Base-by-base conservation (phyloP, 2,329 filamentous ascomycete species). In the Phialophora macrospora region DNA sequence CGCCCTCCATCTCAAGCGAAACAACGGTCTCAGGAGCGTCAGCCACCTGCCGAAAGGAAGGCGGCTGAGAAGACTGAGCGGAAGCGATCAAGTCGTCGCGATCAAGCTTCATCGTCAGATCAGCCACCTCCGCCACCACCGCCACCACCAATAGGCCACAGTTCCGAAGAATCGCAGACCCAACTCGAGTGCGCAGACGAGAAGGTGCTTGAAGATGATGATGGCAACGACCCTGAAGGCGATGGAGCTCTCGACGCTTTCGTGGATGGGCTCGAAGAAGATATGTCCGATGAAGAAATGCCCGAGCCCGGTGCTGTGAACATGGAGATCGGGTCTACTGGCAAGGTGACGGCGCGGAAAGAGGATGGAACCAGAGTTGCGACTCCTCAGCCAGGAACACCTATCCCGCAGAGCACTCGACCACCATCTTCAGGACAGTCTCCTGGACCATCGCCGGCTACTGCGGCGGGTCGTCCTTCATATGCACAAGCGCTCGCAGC, bases 161-260 rank as follows among this genome's bases (percentile, higher is more conserved):
- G 88, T 17, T 83, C 86, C 2, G 88, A 91, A 59, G 83, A 84
- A 60, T 77, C 87, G 44, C 85, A 90, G 63, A 87, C 90, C 72
- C 88, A 90, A 2, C 81, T 98, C 3, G 95, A 98, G 79, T 97
- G 94, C 76, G 93, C 93, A 7, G 94, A 98, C 75, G 94, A 98
- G 79, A 90, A 90, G 75, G 91, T 92, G 61, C 78, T 97, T 12
- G 89, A 88, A 14, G 90, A 91, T 41, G 88, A 89, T 14, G 88
- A 88, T 17, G 89, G 91, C 34, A 84, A 84, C 8, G 81, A 81
- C 8, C 79, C 80, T 12, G 80, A 81, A 24, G 80, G 75, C 32
- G 80, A 82, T 12, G 82, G 82, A 70, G 87, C 90, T 5, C 80
- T 98, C 58, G 92, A 97, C 76, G 88, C 92, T 24, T 90, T 98